Base-by-base conservation (phyloP, 805 yeast genomes). In the Clavispora santaluciae region DNA sequence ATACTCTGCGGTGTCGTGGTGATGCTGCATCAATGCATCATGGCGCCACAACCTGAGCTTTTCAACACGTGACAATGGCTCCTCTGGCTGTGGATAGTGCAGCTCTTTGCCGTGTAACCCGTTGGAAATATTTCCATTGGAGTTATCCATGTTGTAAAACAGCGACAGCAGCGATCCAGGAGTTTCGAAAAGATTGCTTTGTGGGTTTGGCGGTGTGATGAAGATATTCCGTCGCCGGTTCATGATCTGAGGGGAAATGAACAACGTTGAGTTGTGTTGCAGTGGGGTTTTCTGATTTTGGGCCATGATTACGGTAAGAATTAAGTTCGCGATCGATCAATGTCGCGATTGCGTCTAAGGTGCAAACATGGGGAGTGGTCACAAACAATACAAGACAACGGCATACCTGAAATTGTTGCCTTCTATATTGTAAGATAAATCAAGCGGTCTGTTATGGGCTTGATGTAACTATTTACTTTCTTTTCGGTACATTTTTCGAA, bases 1-100 rank as follows among this genome's bases (percentile, higher is more conserved):
- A 57, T 81, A 88, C 53, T 84, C 91, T 0, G 98, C 97, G 0
- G 97, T 87, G 33, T 74, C 73, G 60, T 86, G 86, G 47, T 89
- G 95, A 59, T 90, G 97, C 53, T 90, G 95, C 83, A 85, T 81
- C 42, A 85, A 61, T 0, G 99, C 95, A 56, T 89, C 96, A 48
- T 89, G 95, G 36, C 98, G 69, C 99, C 98, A 93, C 22, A 86
- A 68, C 35, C 98, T 66, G 25, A 93, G 72, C 50, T 82, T 80
- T 48, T 91, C 97, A 0, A 90, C 93, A 43, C 86, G 93, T 0
- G 95, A 76, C 30, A 78, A 55, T 5, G 83, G 83, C 38, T 68
- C 70, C 6, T 46, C 51, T 5, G 31, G 31, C 10, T 35, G 26
- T 4, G 35, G 39, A 26, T 30, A 39, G 7, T 23, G 34, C n/a